Percentiles rank a stretch among this genome's conserved stretches.
These are phyloP conservation scores for Colletotrichum euphorbiae DNA, from an alignment of 2,329 filamentous ascomycete genomes.

Conservation along the genomic window DNA sequence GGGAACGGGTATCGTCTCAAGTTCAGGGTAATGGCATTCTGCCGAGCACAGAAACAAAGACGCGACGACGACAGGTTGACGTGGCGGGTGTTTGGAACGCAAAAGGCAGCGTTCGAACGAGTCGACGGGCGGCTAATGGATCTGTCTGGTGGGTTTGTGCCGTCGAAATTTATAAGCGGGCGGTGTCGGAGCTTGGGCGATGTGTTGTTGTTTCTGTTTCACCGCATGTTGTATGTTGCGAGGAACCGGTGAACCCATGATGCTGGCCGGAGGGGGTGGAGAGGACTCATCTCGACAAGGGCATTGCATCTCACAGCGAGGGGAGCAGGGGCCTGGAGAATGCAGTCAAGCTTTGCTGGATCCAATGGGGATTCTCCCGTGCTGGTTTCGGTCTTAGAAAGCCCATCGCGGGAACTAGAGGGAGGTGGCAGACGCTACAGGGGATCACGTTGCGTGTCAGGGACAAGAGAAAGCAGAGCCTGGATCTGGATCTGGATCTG, in stretches of 20 bases:
- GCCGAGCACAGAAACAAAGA: slow-evolving; percentile 11
- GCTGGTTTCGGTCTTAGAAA: slow-evolving; percentile 13
- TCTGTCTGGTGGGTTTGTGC: background rate
- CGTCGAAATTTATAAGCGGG: slow-evolving; percentile 14
- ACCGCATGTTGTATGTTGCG: slow-evolving; percentile 28
- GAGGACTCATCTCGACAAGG: background rate
- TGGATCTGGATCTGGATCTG: too few relatives aligned
- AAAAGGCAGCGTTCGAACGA: slow-evolving; percentile 6
- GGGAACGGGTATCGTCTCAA: slow-evolving; percentile 11
- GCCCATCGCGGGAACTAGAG: slow-evolving; percentile 19
- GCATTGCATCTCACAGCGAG: background rate
- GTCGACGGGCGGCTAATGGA: background rate
- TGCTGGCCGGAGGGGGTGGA: slow-evolving; percentile 6
- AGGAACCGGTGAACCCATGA: slow-evolving; percentile 6
- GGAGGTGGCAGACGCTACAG: slow-evolving; percentile 17
- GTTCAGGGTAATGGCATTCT: slow-evolving; percentile 10
- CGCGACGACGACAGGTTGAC: slow-evolving; percentile 17
- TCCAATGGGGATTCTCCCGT: slow-evolving; percentile 4
- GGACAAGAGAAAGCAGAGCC: too few relatives aligned
- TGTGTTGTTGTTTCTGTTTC: slow-evolving; percentile 27
- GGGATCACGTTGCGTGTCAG: slow-evolving; percentile 22
- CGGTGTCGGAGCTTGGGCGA: slow-evolving; percentile 8
- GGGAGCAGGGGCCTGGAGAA: background rate
- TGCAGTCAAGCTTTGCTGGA: slow-evolving; percentile 23
- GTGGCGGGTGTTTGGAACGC: background rate